Evolutionary conservation across 2,329 filamentous ascomycete species (phyloP), one percentile per base, ranked within the genome.

Genomic region (Colletotrichum graminicola): DNA sequence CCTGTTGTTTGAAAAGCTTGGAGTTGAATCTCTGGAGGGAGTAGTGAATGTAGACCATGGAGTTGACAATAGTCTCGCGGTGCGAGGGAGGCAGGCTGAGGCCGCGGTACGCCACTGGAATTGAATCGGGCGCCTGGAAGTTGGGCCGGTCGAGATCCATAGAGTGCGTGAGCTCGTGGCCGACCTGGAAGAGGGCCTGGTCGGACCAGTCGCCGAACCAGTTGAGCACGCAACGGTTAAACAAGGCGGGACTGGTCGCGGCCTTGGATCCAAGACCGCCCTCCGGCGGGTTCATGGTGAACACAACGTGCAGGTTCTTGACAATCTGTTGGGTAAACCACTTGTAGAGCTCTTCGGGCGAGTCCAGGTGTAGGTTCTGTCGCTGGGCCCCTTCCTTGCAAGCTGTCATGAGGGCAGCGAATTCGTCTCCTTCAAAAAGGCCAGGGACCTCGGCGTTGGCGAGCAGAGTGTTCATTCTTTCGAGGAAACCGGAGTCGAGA

Each of bases 151-250:
- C 96, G 66, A 99, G 88, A 79, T 99, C 96, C 71, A 99, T 91
- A n/a, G 94, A 95, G 75, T 97, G 93, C 1, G 97, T 99, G 69
- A 99, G 90, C 82, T 99, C 96, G 74, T 93, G 94, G 32, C 93
- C 95, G 74, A 99, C 97, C 82, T 99, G 97, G 91, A 97, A 99
- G 26, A 99, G 88, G 47, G 96, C 97, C 84, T 99, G 96, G 81
- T 99, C 96, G 63, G 96, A 99, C 96, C 96, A 99, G 83, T 99
- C 96, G 75, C 96, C 96, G 80, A 99, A 98, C 96, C 96, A 99
- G 84, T 99, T 99, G 76, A 99, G 91, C 60, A 99, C 96, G 79
- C 96, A 99, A 87, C 96, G 92, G 85, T 99, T 99, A 92, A 99
- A 99, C 78, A 99, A 84, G 51, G 96, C 96, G 72, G 96, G 96